Conservation (phyloP, 2,329 filamentous ascomycete species). For the Phaeosphaeria sp. region DNA sequence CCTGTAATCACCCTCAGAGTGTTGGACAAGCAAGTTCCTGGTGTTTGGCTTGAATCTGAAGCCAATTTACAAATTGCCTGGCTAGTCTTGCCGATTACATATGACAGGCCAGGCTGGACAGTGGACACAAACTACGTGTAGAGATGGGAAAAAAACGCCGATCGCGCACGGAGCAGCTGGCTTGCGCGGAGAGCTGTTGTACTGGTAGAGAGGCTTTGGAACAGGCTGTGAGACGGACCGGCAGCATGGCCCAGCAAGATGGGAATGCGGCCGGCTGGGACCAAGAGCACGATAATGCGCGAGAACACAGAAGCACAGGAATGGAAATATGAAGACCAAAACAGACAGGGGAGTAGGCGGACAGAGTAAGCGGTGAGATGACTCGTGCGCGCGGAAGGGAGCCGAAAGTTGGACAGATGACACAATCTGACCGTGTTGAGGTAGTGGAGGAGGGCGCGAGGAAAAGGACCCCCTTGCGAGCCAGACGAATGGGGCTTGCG, state of each 20-base stretch:
- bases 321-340: conserved; percentile 17
- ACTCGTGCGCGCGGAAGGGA: conserved; percentile 39
- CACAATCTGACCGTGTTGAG: conserved; percentile 37
- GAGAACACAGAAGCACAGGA: conserved; percentile 31
- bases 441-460: conserved; percentile 11
- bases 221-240: conserved; percentile 32
- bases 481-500: conserved; percentile 15
- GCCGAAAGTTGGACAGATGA: conserved; percentile 43
- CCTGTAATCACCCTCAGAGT: conserved; percentile 4
- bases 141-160: conserved; percentile 11
- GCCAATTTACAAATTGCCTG: conserved; percentile 18
- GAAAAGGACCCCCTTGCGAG: conserved; percentile 29
- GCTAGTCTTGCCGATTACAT: conserved; percentile 4
- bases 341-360: conserved; percentile 31
- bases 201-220: conserved; percentile 28
- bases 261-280: conserved; percentile 29
- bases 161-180: conserved; percentile 18
- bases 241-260: conserved; percentile 30
- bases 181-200: conserved; percentile 18
- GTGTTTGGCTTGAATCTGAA: neutral
- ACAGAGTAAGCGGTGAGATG: conserved; percentile 43
- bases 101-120: neutral
- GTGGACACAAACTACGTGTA: neutral
- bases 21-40: conserved; percentile 10
- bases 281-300: conserved; percentile 41